Percentiles rank a stretch among this genome's conserved stretches.
Evolutionary conservation across 2,329 filamentous ascomycete species (phyloP).

Genomic region (Emergomyces orientalis): DNA sequence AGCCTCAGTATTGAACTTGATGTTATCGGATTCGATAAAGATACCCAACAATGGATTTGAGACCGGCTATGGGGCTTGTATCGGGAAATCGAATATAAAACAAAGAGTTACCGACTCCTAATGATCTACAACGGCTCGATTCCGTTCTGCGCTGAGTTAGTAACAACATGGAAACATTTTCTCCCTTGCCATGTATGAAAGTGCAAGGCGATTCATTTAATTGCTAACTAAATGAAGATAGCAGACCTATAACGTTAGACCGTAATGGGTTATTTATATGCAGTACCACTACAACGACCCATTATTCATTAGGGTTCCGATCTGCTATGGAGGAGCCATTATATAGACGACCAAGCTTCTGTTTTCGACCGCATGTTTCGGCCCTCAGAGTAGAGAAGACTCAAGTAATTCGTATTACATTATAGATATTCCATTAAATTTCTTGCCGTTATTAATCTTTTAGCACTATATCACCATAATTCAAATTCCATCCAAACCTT

Average conservation of each 20-base stretch:
- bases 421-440: background rate
- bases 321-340: background rate
- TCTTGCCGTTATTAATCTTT: background rate
- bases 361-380: background rate
- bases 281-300: background rate
- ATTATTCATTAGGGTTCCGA: background rate
- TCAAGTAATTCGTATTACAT: background rate
- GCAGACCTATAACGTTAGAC: background rate
- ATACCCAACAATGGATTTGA: conserved; percentile 48
- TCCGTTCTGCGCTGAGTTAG: background rate
- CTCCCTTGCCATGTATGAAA: background rate
- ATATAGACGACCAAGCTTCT: background rate
- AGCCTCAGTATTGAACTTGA: conserved; percentile 54
- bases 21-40: conserved; percentile 54
- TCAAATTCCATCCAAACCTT: background rate
- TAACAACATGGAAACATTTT: background rate
- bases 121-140: background rate
- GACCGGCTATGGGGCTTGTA: background rate
- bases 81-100: conserved; percentile 2
- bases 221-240: background rate
- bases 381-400: background rate
- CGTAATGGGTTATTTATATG: background rate
- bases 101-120: background rate
- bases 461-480: background rate
- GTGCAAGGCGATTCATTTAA: background rate